phyloP scores from a whole-genome alignment of 2,329 filamentous ascomycete species.

The Cytospora piceicola region DNA sequence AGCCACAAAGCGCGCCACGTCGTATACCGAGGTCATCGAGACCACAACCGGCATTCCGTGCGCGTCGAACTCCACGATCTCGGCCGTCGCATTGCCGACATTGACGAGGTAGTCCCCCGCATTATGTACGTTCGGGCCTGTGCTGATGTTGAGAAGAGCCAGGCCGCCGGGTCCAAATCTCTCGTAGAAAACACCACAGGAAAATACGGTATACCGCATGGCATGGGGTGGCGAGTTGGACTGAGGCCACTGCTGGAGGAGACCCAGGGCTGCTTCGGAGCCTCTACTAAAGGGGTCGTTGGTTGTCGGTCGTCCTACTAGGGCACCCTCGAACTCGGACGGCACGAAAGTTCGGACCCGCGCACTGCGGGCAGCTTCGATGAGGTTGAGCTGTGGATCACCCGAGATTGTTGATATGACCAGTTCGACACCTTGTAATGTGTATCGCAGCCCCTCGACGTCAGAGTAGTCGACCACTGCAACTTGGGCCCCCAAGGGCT shows the following conservation, averaged over 20 bases:
- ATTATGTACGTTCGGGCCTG: slow-evolving; percentile 54
- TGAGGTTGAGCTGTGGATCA: slow-evolving; percentile 68
- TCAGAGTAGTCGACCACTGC: slow-evolving; percentile 69
- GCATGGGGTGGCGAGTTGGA: slow-evolving; percentile 38
- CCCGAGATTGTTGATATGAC: slow-evolving; percentile 76
- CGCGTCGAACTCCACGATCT: slow-evolving; percentile 60
- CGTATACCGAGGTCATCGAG: slow-evolving; percentile 70
- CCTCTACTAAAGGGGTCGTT: slow-evolving; percentile 66
- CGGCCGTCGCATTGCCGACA: slow-evolving; percentile 59
- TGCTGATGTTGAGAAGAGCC: slow-evolving; percentile 60
- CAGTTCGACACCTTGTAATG: slow-evolving; percentile 72
- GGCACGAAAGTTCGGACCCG: slow-evolving; percentile 72
- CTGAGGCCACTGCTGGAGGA: slow-evolving; percentile 58
- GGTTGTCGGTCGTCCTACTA: slow-evolving; percentile 53
- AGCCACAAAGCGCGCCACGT: slow-evolving; percentile 72
- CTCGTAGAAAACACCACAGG: slow-evolving; percentile 77
- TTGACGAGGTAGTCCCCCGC: slow-evolving; percentile 71
- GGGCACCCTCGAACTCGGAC: slow-evolving; percentile 73
- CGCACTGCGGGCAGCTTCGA: slow-evolving; percentile 69
- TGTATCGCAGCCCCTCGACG: slow-evolving; percentile 61
- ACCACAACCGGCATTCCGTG: slow-evolving; percentile 57
- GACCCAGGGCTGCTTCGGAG: slow-evolving; percentile 58
- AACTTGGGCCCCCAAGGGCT: slow-evolving; percentile 65
- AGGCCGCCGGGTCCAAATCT: slow-evolving; percentile 72
- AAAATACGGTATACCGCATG: slow-evolving; percentile 72